phyloP scores from a whole-genome alignment of 1,284 basidiomycete genomes.

The Waitea zeae region DNA sequence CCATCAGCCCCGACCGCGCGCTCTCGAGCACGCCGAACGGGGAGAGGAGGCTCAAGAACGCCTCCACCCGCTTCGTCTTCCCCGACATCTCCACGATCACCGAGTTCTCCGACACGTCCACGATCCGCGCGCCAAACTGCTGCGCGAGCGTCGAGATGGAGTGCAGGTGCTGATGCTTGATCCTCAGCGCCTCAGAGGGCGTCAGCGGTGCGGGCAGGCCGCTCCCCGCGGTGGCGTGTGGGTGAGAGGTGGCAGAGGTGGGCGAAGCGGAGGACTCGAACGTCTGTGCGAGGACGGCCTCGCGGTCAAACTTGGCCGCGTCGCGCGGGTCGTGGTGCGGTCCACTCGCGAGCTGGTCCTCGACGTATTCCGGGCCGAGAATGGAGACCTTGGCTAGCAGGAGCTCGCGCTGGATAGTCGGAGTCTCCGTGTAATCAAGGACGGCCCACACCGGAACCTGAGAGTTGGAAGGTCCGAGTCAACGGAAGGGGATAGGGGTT shows the following conservation, averaged over 20 bases:
- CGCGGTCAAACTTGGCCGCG: slow-evolving; percentile 40
- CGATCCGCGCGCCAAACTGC: slow-evolving; percentile 88
- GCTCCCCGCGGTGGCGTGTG: slow-evolving; percentile 13
- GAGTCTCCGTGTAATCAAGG: slow-evolving; percentile 84
- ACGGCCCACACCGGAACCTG: slow-evolving; percentile 97
- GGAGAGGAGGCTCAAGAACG: slow-evolving; percentile 82
- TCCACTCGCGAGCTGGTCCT: slow-evolving; percentile 70
- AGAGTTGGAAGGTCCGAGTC: slow-evolving; percentile 3
- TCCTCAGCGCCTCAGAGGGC: slow-evolving; percentile 31
- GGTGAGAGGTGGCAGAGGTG: slow-evolving; percentile 7
- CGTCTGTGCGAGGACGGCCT: slow-evolving; percentile 52
- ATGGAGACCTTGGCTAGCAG: slow-evolving; percentile 53
- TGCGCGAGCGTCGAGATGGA: slow-evolving; percentile 72
- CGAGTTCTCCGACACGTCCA: slow-evolving; percentile 88
- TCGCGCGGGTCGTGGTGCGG: slow-evolving; percentile 60
- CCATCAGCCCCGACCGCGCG: slow-evolving; percentile 88
- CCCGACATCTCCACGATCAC: slow-evolving; percentile 92
- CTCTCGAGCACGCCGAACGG: slow-evolving; percentile 94
- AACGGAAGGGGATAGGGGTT: slow-evolving; percentile 3
- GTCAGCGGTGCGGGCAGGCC: slow-evolving; percentile 12
- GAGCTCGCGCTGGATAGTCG: slow-evolving; percentile 9
- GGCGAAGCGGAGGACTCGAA: slow-evolving; percentile 46
- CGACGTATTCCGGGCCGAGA: slow-evolving; percentile 93
- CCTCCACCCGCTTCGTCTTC: slow-evolving; percentile 84
- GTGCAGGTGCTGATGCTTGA: slow-evolving; percentile 82